Evolutionary conservation across 2,329 filamentous ascomycete species (phyloP).

Genomic region (Pseudocercospora cruenta): DNA sequence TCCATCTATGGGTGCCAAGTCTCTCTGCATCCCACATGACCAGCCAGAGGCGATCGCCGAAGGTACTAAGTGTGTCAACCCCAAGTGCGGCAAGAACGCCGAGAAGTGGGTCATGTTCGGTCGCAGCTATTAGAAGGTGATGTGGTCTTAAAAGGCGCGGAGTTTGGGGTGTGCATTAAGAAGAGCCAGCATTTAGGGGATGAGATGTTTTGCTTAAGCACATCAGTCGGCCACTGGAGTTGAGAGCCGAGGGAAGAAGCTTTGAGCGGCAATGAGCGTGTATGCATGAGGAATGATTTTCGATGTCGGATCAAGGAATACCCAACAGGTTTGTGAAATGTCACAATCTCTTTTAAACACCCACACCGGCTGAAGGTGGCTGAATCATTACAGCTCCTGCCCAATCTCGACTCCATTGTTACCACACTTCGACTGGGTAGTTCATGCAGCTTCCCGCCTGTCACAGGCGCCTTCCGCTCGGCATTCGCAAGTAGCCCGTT

Average conservation of each 20-base stretch:
- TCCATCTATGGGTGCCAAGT: constrained; percentile 76
- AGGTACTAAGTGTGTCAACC: constrained; percentile 90
- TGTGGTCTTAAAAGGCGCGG: neutral
- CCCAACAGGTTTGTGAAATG: neutral
- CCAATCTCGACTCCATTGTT: neutral
- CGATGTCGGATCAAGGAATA: neutral
- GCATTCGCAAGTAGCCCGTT: neutral
- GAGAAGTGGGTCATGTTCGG: constrained; percentile 94
- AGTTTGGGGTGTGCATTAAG: neutral
- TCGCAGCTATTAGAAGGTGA: constrained; percentile 45
- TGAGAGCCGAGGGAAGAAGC: neutral
- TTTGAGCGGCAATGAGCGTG: neutral
- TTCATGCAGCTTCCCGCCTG: constrained; percentile 1
- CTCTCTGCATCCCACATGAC: constrained; percentile 78
- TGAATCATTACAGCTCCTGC: neutral
- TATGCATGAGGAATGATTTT: neutral
- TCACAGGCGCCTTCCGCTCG: neutral
- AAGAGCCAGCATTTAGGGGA: neutral
- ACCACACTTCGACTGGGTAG: constrained; percentile 2
- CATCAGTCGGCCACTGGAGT: neutral
- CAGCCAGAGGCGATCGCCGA: constrained; percentile 75
- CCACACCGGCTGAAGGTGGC: constrained; percentile 3
- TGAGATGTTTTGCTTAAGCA: neutral
- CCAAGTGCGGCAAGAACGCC: constrained; percentile 75
- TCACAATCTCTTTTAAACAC: neutral